Conservation (phyloP, 352 stramenopile genomes). For the Phytophthora syringae region DNA sequence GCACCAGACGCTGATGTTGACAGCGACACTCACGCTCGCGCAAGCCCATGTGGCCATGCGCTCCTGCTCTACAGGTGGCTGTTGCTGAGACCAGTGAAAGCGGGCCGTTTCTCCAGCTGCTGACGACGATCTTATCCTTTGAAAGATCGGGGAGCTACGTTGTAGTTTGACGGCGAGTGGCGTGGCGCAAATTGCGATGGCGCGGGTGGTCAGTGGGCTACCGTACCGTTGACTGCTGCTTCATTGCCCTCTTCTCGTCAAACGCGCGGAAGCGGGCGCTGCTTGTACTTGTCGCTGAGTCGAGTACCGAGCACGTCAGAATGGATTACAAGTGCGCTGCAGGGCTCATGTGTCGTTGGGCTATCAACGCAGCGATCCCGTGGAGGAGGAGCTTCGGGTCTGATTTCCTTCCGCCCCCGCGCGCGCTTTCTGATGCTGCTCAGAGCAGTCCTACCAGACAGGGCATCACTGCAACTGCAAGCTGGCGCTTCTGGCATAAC, state of each 20-base stretch:
- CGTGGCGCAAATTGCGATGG: neutral
- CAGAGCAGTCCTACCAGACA: no score
- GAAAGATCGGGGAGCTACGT: slow-evolving; percentile 13
- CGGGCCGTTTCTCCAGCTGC: slow-evolving; percentile 17
- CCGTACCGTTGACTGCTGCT: neutral
- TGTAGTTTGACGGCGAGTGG: no score
- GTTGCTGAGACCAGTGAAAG: slow-evolving; percentile 28
- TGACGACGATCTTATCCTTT: slow-evolving; percentile 18
- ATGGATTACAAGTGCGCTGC: no score
- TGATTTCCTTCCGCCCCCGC: no score
- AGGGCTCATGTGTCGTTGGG: no score
- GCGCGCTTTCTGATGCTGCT: no score
- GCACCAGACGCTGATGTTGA: slow-evolving; percentile 3
- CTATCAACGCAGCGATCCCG: no score
- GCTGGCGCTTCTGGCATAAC: no score
- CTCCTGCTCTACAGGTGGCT: neutral
- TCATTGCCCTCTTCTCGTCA: neutral
- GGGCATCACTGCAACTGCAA: neutral
- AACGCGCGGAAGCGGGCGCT: no score
- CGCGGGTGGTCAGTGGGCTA: neutral
- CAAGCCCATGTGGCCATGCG: neutral
- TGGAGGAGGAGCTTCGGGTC: no score
- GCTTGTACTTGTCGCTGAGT: no score
- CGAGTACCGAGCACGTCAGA: no score
- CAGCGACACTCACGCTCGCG: slow-evolving; percentile 6